Evolutionary conservation across 371 early-diverging fungal species (phyloP).

Genomic region (Rhizomucor pusillus): DNA sequence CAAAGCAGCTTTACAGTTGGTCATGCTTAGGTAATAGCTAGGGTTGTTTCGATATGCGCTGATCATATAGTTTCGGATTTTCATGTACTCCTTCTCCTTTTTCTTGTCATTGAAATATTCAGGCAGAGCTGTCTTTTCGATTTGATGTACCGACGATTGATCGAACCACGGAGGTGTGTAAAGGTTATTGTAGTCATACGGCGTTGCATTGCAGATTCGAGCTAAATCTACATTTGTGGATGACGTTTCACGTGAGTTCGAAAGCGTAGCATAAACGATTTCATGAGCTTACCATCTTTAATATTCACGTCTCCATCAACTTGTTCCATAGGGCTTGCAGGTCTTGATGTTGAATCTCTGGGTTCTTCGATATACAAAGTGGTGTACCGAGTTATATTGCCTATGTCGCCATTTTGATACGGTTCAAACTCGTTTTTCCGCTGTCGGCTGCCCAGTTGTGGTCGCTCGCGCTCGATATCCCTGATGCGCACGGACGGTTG

Average conservation of each 20-base stretch:
- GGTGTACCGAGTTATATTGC: conserved; percentile 58
- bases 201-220: conserved; percentile 11
- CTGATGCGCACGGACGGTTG: conserved; percentile 35
- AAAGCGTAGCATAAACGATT: not conserved
- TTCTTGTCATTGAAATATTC: conserved; percentile 88
- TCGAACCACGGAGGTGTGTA: conserved; percentile 74
- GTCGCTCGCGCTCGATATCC: conserved; percentile 43
- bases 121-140: conserved; percentile 85
- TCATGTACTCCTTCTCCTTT: conserved; percentile 83
- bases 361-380: conserved; percentile 22
- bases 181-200: conserved; percentile 18
- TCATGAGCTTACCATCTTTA: not conserved
- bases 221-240: not conserved
- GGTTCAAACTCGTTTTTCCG: conserved; percentile 70
- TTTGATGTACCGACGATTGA: conserved; percentile 70
- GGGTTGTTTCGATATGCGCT: conserved; percentile 91
- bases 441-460: conserved; percentile 45
- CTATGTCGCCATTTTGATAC: conserved; percentile 60
- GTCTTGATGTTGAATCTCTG: not conserved
- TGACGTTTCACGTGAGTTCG: not conserved
- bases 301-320: conserved; percentile 3
- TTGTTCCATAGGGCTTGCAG: conserved; percentile 10
- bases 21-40: conserved; percentile 89
- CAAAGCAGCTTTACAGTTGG: conserved; percentile 88
- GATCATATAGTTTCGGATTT: conserved; percentile 93